Conservation (phyloP, 139 green algal species). For the Chlamydomonas sp. region DNA sequence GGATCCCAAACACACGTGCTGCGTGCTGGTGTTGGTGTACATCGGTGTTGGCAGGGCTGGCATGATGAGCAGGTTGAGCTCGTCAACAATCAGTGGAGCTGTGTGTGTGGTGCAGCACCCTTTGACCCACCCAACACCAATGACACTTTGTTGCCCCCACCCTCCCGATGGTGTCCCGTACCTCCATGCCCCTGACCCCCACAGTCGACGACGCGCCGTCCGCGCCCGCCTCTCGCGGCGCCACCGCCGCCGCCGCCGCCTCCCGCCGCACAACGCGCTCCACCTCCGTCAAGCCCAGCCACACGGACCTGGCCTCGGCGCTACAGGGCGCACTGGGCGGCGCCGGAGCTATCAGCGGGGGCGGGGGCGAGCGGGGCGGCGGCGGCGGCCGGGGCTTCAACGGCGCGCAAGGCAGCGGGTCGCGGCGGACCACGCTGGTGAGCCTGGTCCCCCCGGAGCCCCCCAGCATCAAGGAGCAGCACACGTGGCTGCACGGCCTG, state of each 20-base stretch:
- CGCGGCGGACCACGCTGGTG: not conserved
- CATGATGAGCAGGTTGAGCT: no score
- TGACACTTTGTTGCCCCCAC: no score
- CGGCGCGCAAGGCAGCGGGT: not conserved
- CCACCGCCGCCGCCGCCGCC: not conserved
- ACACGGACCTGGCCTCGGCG: not conserved
- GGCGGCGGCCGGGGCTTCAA: not conserved
- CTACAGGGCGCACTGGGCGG: not conserved
- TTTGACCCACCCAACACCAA: no score
- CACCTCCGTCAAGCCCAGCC: not conserved
- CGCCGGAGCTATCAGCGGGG: not conserved
- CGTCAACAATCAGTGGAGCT: no score
- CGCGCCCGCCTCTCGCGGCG: not conserved
- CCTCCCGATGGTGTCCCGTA: no score
- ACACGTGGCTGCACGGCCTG: conserved; percentile 34
- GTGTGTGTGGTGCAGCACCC: no score
- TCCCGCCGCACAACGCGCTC: not conserved
- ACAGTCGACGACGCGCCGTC: no score
- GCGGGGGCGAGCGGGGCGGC: not conserved
- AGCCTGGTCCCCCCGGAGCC: not conserved
- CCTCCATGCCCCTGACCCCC: no score
- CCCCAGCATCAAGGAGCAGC: conserved; percentile 35
- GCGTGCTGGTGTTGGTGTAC: no score
- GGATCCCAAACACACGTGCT: no score
- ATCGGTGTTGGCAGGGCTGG: no score